A percentile compares a stretch with the other conserved stretches of the same genome.
Evolutionary conservation across 2,329 filamentous ascomycete genomes (phyloP).

Genomic region (Calonectria crousiana): DNA sequence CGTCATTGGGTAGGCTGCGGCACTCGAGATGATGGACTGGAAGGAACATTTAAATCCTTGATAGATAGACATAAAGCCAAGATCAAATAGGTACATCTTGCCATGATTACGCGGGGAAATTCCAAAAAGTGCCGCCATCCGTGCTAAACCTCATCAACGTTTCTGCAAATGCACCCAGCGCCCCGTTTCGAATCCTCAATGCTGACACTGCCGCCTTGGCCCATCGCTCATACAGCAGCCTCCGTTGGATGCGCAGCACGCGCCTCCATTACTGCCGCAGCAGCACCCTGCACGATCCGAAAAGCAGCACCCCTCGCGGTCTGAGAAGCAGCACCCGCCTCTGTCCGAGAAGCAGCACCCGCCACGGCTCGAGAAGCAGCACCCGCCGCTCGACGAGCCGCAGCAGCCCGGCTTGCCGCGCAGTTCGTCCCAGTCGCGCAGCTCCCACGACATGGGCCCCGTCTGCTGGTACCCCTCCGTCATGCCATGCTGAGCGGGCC

Average conservation of each 20-base stretch:
- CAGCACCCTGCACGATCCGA: slow-evolving; percentile 23
- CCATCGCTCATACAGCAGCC: background rate
- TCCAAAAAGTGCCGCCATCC: background rate
- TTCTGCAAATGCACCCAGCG: background rate
- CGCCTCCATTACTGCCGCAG: slow-evolving; percentile 6
- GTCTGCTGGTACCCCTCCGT: slow-evolving; percentile 8
- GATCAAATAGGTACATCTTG: background rate
- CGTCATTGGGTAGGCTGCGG: too few relatives aligned
- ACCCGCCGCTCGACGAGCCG: slow-evolving; percentile 24
- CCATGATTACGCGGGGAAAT: background rate
- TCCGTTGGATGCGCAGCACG: background rate
- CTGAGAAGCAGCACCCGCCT: slow-evolving; percentile 22
- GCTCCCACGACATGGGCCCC: slow-evolving; percentile 21
- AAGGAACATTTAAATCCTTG: background rate
- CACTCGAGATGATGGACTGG: background rate
- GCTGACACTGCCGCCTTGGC: background rate
- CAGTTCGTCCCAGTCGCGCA: slow-evolving; percentile 10
- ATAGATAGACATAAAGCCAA: background rate
- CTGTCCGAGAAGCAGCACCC: slow-evolving; percentile 23
- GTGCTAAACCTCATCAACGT: background rate
- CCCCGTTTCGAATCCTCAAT: background rate
- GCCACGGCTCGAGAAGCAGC: slow-evolving; percentile 24
- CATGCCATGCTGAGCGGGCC: background rate
- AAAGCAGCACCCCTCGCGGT: slow-evolving; percentile 21
- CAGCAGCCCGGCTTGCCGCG: slow-evolving; percentile 21